These are phyloP conservation scores for Crataegus laevigata DNA, from an alignment of 306 rosid genomes.

Conservation along the genomic window DNA sequence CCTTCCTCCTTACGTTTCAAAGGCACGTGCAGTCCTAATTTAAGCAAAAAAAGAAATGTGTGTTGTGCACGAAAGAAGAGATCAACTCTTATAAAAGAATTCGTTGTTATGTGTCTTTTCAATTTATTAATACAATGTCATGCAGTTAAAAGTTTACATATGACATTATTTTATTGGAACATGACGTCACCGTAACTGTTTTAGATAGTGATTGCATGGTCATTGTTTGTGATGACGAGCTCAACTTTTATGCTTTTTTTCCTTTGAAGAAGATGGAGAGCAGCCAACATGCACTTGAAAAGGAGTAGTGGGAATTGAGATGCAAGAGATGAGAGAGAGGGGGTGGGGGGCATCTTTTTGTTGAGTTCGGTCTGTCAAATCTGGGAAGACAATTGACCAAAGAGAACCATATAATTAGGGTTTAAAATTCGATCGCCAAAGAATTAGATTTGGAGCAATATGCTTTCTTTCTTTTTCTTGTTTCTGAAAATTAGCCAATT, in stretches of 20 bases:
- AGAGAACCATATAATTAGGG: not conserved
- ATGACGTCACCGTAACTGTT: too few species aligned
- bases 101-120: not conserved
- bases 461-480: not conserved
- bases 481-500: not conserved
- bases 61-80: not conserved
- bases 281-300: not conserved
- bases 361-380: conserved; percentile 32
- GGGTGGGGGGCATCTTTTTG: not conserved
- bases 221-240: conserved; percentile 24
- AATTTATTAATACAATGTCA: too few species aligned
- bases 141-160: too few species aligned
- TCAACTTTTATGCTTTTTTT: conserved; percentile 12
- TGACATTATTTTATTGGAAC: not conserved
- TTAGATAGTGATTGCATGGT: not conserved
- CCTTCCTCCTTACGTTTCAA: conserved; percentile 41
- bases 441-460: not conserved
- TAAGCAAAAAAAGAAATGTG: not conserved
- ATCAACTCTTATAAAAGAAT: too few species aligned
- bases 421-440: not conserved
- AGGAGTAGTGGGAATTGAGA: not conserved
- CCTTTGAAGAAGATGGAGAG: conserved; percentile 4
- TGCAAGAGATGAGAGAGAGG: not conserved
- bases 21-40: conserved; percentile 40
- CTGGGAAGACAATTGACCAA: not conserved